Percentiles rank a stretch among this genome's conserved stretches.
phyloP scores from a whole-genome alignment of 2,329 filamentous ascomycete species.

The Trichoderma oligosporum region DNA sequence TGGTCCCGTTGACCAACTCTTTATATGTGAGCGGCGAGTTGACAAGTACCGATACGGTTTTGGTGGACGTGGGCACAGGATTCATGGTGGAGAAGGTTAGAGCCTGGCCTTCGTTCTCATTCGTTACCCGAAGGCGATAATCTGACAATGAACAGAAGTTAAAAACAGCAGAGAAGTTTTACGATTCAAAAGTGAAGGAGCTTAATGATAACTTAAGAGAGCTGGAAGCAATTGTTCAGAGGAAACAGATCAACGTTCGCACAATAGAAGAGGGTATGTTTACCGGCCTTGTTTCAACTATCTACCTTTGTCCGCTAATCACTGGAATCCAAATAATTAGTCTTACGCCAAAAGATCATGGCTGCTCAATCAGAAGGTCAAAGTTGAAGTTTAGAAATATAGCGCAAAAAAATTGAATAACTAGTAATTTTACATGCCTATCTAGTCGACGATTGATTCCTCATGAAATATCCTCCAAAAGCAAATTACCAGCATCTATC shows the following conservation, averaged over 20 bases:
- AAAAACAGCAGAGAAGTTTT: conserved; percentile 53
- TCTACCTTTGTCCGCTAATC: conserved; percentile 6
- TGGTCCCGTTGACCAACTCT: conserved; percentile 93
- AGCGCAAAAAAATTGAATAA: neutral
- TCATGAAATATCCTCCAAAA: neutral
- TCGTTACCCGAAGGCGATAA: neutral
- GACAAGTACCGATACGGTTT: conserved; percentile 67
- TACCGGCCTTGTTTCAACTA: neutral
- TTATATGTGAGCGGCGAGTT: conserved; percentile 87
- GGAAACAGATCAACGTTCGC: conserved; percentile 79
- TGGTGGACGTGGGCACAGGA: conserved; percentile 91
- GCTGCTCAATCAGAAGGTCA: conserved; percentile 26
- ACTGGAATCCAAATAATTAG: conserved; percentile 28
- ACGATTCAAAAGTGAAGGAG: conserved; percentile 54
- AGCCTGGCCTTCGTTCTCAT: too few species aligned
- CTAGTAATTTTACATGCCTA: neutral
- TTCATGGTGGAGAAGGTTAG: conserved; percentile 89
- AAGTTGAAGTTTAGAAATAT: conserved; percentile 8
- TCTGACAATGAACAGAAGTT: conserved; percentile 39
- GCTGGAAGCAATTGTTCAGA: conserved; percentile 54
- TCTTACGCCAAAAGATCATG: conserved; percentile 42
- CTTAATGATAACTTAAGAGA: conserved; percentile 52
- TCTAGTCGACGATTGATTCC: neutral
- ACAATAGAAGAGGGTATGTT: conserved; percentile 79
- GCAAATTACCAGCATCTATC: neutral